Evolutionary conservation across 2,329 filamentous ascomycete genomes (phyloP).

Genomic region (Pseudogymnoascus sp.): DNA sequence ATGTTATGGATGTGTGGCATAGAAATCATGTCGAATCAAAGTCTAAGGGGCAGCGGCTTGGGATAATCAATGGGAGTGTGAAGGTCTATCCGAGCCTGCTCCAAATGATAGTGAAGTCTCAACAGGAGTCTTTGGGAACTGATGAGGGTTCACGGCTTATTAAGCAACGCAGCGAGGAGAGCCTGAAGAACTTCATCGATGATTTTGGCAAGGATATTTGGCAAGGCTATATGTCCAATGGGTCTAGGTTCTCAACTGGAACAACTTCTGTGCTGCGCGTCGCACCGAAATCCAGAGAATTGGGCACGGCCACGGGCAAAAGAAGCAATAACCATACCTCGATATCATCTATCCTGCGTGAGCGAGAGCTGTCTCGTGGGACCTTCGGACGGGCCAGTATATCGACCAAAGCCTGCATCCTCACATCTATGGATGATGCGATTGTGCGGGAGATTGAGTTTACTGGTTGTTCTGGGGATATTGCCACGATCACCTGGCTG

Average conservation of each 20-base stretch:
- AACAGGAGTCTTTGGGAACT: constrained; percentile 19
- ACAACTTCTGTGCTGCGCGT: neutral
- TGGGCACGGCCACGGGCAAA: neutral
- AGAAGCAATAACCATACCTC: neutral
- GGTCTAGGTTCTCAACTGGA: neutral
- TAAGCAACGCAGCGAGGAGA: neutral
- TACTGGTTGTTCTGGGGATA: constrained; percentile 56
- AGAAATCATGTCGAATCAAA: neutral
- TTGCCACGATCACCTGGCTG: constrained; percentile 53
- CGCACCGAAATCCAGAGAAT: neutral
- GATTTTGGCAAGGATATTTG: neutral
- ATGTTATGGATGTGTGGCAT: neutral
- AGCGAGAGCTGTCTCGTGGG: constrained; percentile 25
- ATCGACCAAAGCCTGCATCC: constrained; percentile 21
- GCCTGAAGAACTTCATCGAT: neutral
- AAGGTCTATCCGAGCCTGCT: neutral
- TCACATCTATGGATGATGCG: constrained; percentile 41
- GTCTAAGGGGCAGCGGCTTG: neutral
- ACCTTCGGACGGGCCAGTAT: constrained; percentile 17
- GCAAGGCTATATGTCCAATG: neutral
- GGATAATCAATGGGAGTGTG: neutral
- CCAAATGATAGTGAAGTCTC: constrained; percentile 5
- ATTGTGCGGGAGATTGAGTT: constrained; percentile 48
- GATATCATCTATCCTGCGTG: constrained; percentile 19
- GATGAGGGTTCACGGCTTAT: constrained; percentile 11